Conservation (phyloP, 768 basidiomycete genomes). For the Podaxis sp. region DNA sequence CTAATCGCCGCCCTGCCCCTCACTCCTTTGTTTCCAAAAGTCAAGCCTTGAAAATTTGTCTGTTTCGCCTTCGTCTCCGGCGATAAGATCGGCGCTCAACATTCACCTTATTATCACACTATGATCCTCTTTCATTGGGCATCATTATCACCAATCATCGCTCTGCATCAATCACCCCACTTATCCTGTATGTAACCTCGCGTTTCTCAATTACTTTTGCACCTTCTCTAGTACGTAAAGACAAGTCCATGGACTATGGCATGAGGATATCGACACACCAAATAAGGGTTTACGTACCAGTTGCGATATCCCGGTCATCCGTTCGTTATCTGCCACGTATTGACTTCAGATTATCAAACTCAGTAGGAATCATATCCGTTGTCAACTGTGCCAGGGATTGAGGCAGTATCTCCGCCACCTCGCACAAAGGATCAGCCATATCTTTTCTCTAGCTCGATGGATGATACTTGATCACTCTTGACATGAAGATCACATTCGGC, state of each 20-base stretch:
- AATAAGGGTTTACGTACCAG: constrained; percentile 3
- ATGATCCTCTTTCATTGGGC: constrained; percentile 2
- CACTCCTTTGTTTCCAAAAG: neutral
- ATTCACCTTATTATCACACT: neutral
- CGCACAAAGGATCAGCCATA: neutral
- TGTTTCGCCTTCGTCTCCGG: neutral
- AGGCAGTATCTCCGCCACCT: neutral
- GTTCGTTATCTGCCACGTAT: constrained; percentile 13
- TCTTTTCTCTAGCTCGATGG: neutral
- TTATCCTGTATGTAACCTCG: neutral
- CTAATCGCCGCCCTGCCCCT: neutral
- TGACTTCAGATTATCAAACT: constrained; percentile 3
- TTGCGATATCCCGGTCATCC: neutral
- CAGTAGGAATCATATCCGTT: neutral
- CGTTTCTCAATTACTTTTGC: neutral
- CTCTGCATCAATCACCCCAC: neutral
- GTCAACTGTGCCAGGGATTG: neutral
- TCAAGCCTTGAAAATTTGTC: neutral
- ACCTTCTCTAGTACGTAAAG: constrained; percentile 7
- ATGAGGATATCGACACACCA: constrained; percentile 7
- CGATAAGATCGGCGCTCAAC: constrained; percentile 10
- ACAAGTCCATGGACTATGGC: neutral
- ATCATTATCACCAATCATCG: neutral
- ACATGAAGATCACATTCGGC: neutral
- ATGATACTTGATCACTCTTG: neutral